Conservation (phyloP, 2,329 filamentous ascomycete species). For the Colletotrichum salicis region DNA sequence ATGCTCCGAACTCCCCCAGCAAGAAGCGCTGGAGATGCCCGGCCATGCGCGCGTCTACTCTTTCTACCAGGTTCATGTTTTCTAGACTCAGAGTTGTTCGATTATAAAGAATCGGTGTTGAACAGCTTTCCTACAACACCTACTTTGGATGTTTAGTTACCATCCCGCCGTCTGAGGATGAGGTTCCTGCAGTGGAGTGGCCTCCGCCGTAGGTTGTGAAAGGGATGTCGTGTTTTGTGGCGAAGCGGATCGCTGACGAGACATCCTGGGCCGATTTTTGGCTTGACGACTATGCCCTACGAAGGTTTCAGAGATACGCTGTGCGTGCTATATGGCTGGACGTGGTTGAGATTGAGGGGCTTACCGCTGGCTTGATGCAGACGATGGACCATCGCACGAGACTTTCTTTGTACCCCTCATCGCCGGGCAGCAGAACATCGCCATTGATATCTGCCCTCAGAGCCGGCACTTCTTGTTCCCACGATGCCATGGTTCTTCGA, state of each 20-base stretch:
- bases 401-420: constrained; percentile 47
- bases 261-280: neutral
- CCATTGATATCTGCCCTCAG: constrained; percentile 34
- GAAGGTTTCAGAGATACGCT: neutral
- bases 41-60: neutral
- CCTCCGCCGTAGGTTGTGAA: neutral
- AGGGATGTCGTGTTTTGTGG: neutral
- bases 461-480: constrained; percentile 1
- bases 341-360: constrained; percentile 43
- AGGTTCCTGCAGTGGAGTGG: neutral
- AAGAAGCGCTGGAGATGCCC: neutral
- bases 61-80: neutral
- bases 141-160: too few species aligned
- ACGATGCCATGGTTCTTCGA: neutral
- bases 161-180: neutral
- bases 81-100: neutral
- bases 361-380: constrained; percentile 48
- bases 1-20: neutral
- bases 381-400: constrained; percentile 51
- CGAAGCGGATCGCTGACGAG: neutral
- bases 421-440: constrained; percentile 45
- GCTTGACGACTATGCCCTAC: neutral
- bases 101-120: too few species aligned
- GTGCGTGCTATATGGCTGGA: constrained; percentile 49
- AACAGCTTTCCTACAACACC: too few species aligned